Evolutionary conservation across 2,329 filamentous ascomycete genomes (phyloP), one percentile per base, ranked within the genome.

Genomic region (Stachybotrys elegans): DNA sequence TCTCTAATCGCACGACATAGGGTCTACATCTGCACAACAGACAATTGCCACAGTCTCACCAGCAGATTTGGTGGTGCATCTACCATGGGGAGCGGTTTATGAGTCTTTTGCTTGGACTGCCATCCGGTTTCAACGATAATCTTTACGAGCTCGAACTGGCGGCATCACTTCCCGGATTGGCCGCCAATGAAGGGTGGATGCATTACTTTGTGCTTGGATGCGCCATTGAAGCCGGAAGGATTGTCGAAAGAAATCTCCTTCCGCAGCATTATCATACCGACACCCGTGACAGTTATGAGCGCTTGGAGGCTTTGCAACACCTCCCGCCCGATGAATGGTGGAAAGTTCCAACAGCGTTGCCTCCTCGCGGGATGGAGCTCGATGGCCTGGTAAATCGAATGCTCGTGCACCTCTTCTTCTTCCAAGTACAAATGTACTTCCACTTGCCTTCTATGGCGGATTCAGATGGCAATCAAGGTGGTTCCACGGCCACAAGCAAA

Each of bases 101-200:
- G 12, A 69, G 66, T 16, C 53, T 72, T 17, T 58, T 72, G 6
- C 63, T 72, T 13, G 68, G 68, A n/a, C 58, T 71, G 9, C 69
- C 69, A 1, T 67, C 69, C 43, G 64, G 62, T 22, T 61, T 70
- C 31, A 55, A 46, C 47, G 67, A 71, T 46, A 25, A 11, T 4
- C 22, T 19, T 17, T 38, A 38, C n/a, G 35, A 38, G n/a, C 16
- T 20, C 9, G 35, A 22, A n/a, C 20, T 38, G 12, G 16, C 35
- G 8, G n/a, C 8, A 22, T 20, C 35, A 9, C 14, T 38, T 9
- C 14, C 41, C 4, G 29, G 22, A 5, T 21, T 25, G 27, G n/a
- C 11, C 12, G 23, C 14, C 3, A 6, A 8, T 4, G 29, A 25
- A 5, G 13, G 4, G 7, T 43, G 45, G 56, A 2, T 66, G 7